phyloP scores from a whole-genome alignment of 768 basidiomycete genomes.

The Suillus sp. region DNA sequence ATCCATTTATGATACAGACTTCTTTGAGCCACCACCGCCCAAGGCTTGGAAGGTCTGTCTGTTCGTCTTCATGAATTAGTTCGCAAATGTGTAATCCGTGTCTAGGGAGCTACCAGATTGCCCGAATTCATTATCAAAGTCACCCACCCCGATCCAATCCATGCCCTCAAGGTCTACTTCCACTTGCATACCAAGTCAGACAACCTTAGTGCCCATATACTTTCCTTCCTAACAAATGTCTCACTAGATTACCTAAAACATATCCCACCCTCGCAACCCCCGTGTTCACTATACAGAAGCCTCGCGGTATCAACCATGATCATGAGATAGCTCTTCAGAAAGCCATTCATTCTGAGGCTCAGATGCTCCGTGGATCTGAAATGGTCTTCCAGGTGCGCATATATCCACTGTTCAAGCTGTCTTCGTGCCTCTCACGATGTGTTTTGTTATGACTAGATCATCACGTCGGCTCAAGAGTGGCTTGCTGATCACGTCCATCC shows the following conservation, averaged over 20 bases:
- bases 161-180: conserved; percentile 61
- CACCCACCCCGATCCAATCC: conserved; percentile 58
- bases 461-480: conserved; percentile 73
- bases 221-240: conserved; percentile 7
- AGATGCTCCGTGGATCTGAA: conserved; percentile 65
- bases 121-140: conserved; percentile 80
- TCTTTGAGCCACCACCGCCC: conserved; percentile 69
- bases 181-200: conserved; percentile 71
- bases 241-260: conserved; percentile 71
- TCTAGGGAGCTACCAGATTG: conserved; percentile 64
- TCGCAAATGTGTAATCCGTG: conserved; percentile 11
- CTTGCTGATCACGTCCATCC: conserved; percentile 57
- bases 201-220: background rate
- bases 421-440: conserved; percentile 8
- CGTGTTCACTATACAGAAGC: conserved; percentile 67
- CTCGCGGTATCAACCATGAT: conserved; percentile 59
- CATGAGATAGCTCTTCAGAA: conserved; percentile 59
- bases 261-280: conserved; percentile 76
- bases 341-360: conserved; percentile 65
- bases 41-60: conserved; percentile 77
- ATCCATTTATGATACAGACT: conserved; percentile 81
- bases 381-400: conserved; percentile 74
- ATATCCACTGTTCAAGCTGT: background rate
- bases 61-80: conserved; percentile 17
- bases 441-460: conserved; percentile 49